phyloP scores from a whole-genome alignment of 768 basidiomycete genomes.

The Boletus insuetus region DNA sequence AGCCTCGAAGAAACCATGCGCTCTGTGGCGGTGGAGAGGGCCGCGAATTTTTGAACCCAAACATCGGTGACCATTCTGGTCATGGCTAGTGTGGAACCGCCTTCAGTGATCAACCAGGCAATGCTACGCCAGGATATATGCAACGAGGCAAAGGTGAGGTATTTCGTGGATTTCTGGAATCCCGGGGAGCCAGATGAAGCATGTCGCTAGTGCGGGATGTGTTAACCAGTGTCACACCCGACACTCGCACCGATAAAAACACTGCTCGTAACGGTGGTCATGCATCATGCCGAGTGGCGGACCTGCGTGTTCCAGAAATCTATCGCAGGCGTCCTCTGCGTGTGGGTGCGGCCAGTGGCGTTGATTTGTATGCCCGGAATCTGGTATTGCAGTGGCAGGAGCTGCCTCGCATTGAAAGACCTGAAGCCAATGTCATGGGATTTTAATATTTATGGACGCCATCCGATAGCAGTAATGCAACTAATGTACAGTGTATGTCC shows the following conservation, averaged over 20 bases:
- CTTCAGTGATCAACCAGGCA: slow-evolving; percentile 9
- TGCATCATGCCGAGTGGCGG: too few relatives aligned
- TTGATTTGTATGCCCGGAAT: too few relatives aligned
- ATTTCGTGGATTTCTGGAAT: slow-evolving; percentile 5
- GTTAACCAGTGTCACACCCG: too few relatives aligned
- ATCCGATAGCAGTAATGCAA: slow-evolving; percentile 6
- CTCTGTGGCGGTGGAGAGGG: slow-evolving; percentile 21
- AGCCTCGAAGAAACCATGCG: slow-evolving; percentile 29
- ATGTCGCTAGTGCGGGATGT: neutral
- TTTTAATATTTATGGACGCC: slow-evolving; percentile 1
- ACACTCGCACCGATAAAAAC: too few relatives aligned
- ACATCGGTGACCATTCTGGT: slow-evolving; percentile 5
- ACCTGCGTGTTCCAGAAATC: too few relatives aligned
- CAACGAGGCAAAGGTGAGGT: slow-evolving; percentile 27
- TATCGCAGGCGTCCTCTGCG: too few relatives aligned
- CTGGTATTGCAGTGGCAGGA: too few relatives aligned
- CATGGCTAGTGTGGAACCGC: slow-evolving; percentile 10
- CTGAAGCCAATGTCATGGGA: neutral
- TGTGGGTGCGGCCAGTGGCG: too few relatives aligned
- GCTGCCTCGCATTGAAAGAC: too few relatives aligned
- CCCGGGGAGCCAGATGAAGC: neutral
- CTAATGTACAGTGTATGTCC: slow-evolving; percentile 26
- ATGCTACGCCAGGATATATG: slow-evolving; percentile 1
- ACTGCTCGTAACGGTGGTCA: too few relatives aligned
- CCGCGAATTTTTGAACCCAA: neutral